Conservation (phyloP, 148 eudicot species). For the Mesembryanthemum crystallinum region DNA sequence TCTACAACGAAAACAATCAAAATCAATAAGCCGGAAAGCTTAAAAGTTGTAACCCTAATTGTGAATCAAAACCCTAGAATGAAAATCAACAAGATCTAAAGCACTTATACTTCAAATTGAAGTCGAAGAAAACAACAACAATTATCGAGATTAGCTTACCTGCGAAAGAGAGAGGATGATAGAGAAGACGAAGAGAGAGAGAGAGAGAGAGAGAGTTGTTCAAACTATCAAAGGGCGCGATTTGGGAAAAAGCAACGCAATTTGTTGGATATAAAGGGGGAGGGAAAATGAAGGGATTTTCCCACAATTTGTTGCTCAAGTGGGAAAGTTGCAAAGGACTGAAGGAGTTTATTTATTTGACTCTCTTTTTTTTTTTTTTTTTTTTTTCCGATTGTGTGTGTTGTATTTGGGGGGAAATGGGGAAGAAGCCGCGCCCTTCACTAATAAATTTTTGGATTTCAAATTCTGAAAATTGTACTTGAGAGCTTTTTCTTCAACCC, state of each 20-base stretch:
- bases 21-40: not conserved
- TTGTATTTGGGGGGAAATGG: no score
- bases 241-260: not conserved
- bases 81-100: not conserved
- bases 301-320: not conserved
- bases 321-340: no score
- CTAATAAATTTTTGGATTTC: no score
- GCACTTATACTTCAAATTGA: not conserved
- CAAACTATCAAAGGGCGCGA: not conserved
- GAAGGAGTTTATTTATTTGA: no score
- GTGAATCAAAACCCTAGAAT: not conserved
- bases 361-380: no score
- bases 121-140: not conserved
- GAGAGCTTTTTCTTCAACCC: no score
- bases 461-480: no score
- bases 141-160: not conserved
- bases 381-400: no score
- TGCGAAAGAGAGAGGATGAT: not conserved
- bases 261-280: no score
- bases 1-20: not conserved
- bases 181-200: not conserved
- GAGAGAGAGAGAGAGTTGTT: not conserved
- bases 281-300: no score
- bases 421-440: no score
- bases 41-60: constrained; percentile 1